Conservation (phyloP, 768 basidiomycete genomes). For the Mycena epipterygia region DNA sequence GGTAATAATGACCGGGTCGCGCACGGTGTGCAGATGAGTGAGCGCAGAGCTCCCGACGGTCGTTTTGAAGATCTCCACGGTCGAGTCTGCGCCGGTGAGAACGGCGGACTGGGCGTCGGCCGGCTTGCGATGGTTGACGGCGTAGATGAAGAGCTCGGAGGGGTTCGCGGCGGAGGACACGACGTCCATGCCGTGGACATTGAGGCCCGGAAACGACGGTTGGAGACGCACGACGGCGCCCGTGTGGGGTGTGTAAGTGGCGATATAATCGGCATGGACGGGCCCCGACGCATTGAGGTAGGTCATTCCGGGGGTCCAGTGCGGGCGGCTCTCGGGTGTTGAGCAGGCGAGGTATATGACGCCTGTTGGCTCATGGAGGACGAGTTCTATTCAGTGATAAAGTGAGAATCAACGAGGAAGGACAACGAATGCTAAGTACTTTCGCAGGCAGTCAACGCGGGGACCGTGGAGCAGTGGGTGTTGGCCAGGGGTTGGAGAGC, state of each 20-base stretch:
- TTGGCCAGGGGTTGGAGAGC: slow-evolving; percentile 61
- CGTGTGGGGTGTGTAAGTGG: slow-evolving; percentile 67
- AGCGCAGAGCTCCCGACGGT: slow-evolving; percentile 57
- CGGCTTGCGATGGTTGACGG: slow-evolving; percentile 80
- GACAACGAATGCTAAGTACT: slow-evolving; percentile 67
- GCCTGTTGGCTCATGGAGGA: slow-evolving; percentile 70
- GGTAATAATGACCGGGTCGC: slow-evolving; percentile 66
- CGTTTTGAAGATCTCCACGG: slow-evolving; percentile 78
- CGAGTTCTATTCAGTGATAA: slow-evolving; percentile 57
- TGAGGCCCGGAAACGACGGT: slow-evolving; percentile 60
- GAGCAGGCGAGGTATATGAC: slow-evolving; percentile 77
- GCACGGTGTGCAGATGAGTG: slow-evolving; percentile 69
- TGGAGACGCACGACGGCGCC: slow-evolving; percentile 60
- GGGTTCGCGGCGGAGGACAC: slow-evolving; percentile 65
- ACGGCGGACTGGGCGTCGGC: slow-evolving; percentile 49
- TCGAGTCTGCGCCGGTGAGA: slow-evolving; percentile 76
- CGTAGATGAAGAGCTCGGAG: slow-evolving; percentile 69
- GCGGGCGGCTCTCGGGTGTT: slow-evolving; percentile 56
- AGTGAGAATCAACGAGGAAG: not conserved
- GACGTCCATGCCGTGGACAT: slow-evolving; percentile 78
- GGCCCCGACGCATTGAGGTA: slow-evolving; percentile 55
- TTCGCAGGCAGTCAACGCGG: slow-evolving; percentile 75
- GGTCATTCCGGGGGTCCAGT: slow-evolving; percentile 65
- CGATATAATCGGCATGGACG: slow-evolving; percentile 67
- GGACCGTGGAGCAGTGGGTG: slow-evolving; percentile 61